These are phyloP conservation scores for Sporothrix phasma DNA, from an alignment of 2,329 filamentous ascomycete species.

Conservation along the genomic window DNA sequence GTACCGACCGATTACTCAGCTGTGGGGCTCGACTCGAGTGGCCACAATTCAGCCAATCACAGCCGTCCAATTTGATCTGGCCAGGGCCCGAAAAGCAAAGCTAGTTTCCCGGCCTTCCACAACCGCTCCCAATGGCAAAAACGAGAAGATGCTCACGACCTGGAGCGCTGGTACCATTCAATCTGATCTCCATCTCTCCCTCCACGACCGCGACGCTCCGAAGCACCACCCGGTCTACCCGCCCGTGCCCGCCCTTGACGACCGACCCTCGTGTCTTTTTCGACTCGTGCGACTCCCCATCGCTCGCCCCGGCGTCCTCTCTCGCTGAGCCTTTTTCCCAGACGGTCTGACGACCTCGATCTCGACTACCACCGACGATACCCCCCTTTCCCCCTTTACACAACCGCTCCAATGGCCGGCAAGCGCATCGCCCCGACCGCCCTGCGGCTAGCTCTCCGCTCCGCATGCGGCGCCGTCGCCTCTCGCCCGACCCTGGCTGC, in stretches of 20 bases:
- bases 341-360: not conserved
- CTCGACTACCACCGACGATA: not conserved
- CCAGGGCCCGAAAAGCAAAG: slow-evolving; percentile 13
- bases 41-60: slow-evolving; percentile 14
- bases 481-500: slow-evolving; percentile 24
- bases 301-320: not conserved
- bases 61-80: slow-evolving; percentile 18
- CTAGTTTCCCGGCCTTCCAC: slow-evolving; percentile 17
- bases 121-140: slow-evolving; percentile 4
- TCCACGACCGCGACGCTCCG: not conserved
- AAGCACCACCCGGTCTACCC: not conserved
- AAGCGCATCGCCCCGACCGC: slow-evolving; percentile 61
- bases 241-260: not conserved
- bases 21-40: not conserved
- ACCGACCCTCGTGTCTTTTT: not conserved
- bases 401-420: slow-evolving; percentile 57
- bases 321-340: slow-evolving; percentile 6
- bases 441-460: slow-evolving; percentile 58
- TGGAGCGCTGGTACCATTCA: not conserved
- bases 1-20: not conserved
- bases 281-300: not conserved
- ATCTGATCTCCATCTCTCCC: not conserved
- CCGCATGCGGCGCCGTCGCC: slow-evolving; percentile 50
- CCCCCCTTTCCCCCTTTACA: not conserved
- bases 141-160: slow-evolving; percentile 1